phyloP scores from a whole-genome alignment of 2,329 filamentous ascomycete genomes.

The Aspergillus thermomutatus region DNA sequence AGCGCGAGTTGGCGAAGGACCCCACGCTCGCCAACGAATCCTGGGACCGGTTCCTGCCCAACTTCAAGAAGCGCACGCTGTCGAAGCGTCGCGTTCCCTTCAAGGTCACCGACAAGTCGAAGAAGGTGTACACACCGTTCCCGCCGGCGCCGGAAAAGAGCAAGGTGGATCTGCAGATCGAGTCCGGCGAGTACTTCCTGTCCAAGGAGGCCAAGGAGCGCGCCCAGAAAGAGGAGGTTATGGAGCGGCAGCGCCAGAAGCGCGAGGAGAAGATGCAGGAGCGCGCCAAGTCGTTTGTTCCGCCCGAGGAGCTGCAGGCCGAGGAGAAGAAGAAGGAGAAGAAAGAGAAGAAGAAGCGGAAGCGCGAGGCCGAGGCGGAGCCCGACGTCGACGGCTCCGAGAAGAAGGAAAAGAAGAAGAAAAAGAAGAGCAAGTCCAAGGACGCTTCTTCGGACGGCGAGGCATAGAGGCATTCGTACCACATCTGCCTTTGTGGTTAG shows the following conservation, averaged over 20 bases:
- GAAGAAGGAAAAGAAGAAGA: constrained; percentile 62
- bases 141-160: constrained; percentile 96
- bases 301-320: constrained; percentile 71
- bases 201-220: constrained; percentile 89
- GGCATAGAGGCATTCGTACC: constrained; percentile 15
- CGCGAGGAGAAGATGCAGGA: constrained; percentile 85
- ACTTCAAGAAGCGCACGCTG: constrained; percentile 92
- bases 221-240: constrained; percentile 71
- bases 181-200: constrained; percentile 95
- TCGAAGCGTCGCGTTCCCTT: constrained; percentile 77
- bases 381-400: constrained; percentile 34
- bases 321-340: constrained; percentile 42
- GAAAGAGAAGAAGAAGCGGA: constrained; percentile 44
- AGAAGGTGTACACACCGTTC: constrained; percentile 96
- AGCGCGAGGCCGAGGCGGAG: constrained; percentile 35
- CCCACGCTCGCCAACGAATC: constrained; percentile 80
- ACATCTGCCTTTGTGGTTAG: constrained; percentile 12
- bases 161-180: constrained; percentile 97
- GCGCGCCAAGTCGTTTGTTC: constrained; percentile 79
- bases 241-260: constrained; percentile 81
- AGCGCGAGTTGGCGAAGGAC: constrained; percentile 85
- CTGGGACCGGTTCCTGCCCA: constrained; percentile 94
- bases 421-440: constrained; percentile 40
- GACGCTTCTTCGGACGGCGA: constrained; percentile 24
- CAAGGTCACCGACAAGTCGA: constrained; percentile 87